A percentile compares a stretch with the other conserved stretches of the same genome.
phyloP scores from a whole-genome alignment of 768 basidiomycete genomes.

The Boletus reticuloceps region DNA sequence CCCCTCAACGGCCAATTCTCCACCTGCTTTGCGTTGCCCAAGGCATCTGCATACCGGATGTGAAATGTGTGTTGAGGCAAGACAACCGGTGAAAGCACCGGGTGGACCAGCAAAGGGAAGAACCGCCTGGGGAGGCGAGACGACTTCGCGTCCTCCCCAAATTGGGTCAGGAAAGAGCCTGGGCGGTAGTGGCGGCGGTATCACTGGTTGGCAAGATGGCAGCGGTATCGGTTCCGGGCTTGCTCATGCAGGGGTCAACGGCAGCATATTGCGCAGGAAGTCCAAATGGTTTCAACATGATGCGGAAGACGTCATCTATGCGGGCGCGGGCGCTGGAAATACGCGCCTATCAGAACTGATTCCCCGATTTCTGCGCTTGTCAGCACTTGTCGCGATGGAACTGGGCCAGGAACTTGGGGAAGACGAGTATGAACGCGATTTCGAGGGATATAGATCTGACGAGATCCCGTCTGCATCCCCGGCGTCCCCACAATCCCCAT shows the following conservation, averaged over 20 bases:
- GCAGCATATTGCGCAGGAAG: constrained; percentile 58
- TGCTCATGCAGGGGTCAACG: constrained; percentile 50
- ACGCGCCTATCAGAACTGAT: constrained; percentile 66
- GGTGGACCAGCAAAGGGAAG: constrained; percentile 25
- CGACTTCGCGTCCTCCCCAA: constrained; percentile 19
- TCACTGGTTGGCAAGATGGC: constrained; percentile 75
- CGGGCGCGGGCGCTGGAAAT: constrained; percentile 48
- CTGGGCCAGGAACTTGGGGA: constrained; percentile 68
- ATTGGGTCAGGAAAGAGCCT: constrained; percentile 20
- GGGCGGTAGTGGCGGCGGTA: constrained; percentile 42
- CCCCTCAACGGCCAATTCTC: constrained; percentile 58
- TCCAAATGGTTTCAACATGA: constrained; percentile 27
- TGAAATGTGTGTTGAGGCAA: constrained; percentile 74
- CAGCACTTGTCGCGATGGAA: constrained; percentile 76
- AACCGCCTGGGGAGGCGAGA: constrained; percentile 27
- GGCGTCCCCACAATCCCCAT: constrained; percentile 9
- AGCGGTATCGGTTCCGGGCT: constrained; percentile 73
- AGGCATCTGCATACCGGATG: constrained; percentile 72
- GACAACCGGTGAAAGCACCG: constrained; percentile 29
- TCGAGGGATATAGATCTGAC: constrained; percentile 27
- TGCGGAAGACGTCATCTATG: constrained; percentile 22
- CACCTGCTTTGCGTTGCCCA: constrained; percentile 64
- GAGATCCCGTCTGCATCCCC: constrained; percentile 10
- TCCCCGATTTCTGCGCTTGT: constrained; percentile 70
- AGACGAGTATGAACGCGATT: constrained; percentile 42